A percentile compares a stretch with the other conserved stretches of the same genome.
Conservation (phyloP, 2,329 filamentous ascomycete genomes). For the Colletotrichum noveboracense region DNA sequence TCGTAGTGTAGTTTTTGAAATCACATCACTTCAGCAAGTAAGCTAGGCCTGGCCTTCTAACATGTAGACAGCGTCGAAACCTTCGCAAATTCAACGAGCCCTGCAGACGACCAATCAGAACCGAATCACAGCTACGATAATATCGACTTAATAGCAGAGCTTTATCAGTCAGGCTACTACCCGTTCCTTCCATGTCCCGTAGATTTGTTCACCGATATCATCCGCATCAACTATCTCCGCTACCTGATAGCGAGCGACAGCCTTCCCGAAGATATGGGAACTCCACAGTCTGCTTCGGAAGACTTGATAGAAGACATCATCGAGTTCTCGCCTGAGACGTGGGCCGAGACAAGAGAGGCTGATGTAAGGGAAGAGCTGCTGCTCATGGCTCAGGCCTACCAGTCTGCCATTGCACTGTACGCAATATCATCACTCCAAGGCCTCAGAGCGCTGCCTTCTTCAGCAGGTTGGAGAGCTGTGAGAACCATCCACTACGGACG, state of each 20-base stretch:
- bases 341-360: constrained; percentile 25
- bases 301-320: constrained; percentile 22
- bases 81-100: constrained; percentile 40
- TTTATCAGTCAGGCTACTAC: constrained; percentile 25
- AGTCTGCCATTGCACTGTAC: constrained; percentile 36
- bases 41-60: not conserved
- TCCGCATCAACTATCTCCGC: constrained; percentile 42
- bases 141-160: constrained; percentile 32
- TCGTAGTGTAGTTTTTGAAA: accelerated
- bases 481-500: constrained; percentile 10
- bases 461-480: constrained; percentile 4
- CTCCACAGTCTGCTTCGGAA: constrained; percentile 1
- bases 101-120: constrained; percentile 34
- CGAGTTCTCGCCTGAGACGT: constrained; percentile 33
- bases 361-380: constrained; percentile 6
- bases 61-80: constrained; percentile 30
- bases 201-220: constrained; percentile 34
- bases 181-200: constrained; percentile 35
- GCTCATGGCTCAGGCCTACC: constrained; percentile 29
- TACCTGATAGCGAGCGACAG: constrained; percentile 17
- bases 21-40: not conserved
- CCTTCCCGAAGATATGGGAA: constrained; percentile 6
- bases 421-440: constrained; percentile 40
- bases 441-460: constrained; percentile 29
- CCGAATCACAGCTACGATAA: constrained; percentile 16